These are phyloP conservation scores for Colletotrichum sp. DNA, from an alignment of 2,329 filamentous ascomycete species.

Conservation along the genomic window DNA sequence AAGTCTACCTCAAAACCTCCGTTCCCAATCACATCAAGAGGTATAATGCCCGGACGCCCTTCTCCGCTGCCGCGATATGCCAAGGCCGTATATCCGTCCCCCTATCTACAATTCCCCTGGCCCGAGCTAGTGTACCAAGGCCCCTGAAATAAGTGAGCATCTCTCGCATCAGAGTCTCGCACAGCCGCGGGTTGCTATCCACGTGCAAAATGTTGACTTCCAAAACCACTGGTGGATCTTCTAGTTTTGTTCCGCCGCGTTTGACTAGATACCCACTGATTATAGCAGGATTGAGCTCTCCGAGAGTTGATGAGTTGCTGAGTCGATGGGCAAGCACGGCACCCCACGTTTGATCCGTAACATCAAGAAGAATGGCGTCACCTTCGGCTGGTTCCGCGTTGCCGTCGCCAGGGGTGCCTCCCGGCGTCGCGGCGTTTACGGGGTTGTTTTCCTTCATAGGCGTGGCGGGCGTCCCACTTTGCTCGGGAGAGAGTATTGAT, in stretches of 20 bases:
- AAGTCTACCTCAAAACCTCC: background rate
- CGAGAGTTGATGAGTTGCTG: slow-evolving; percentile 61
- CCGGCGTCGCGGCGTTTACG: slow-evolving; percentile 49
- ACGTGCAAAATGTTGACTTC: slow-evolving; percentile 69
- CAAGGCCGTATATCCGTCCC: slow-evolving; percentile 72
- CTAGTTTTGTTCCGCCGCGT: slow-evolving; percentile 57
- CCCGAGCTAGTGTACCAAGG: slow-evolving; percentile 71
- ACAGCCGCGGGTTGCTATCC: slow-evolving; percentile 56
- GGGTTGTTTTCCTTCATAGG: slow-evolving; percentile 43
- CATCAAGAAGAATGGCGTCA: slow-evolving; percentile 74
- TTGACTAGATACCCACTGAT: slow-evolving; percentile 72
- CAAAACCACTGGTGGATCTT: slow-evolving; percentile 65
- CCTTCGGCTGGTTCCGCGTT: slow-evolving; percentile 52
- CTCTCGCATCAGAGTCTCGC: slow-evolving; percentile 73
- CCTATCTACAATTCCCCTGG: slow-evolving; percentile 65
- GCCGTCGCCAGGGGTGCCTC: slow-evolving; percentile 45
- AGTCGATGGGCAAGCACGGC: slow-evolving; percentile 71
- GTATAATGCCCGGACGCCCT: slow-evolving; percentile 69
- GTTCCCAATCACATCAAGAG: slow-evolving; percentile 58
- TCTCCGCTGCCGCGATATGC: slow-evolving; percentile 77
- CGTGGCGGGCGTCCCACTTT: slow-evolving; percentile 55
- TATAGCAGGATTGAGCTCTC: slow-evolving; percentile 61
- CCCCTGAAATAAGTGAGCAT: slow-evolving; percentile 73
- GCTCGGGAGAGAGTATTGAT: slow-evolving; percentile 63
- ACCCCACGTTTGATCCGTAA: slow-evolving; percentile 78